Base-by-base conservation (phyloP, 2,329 filamentous ascomycete species). In the Ilyonectria mors-panacis region DNA sequence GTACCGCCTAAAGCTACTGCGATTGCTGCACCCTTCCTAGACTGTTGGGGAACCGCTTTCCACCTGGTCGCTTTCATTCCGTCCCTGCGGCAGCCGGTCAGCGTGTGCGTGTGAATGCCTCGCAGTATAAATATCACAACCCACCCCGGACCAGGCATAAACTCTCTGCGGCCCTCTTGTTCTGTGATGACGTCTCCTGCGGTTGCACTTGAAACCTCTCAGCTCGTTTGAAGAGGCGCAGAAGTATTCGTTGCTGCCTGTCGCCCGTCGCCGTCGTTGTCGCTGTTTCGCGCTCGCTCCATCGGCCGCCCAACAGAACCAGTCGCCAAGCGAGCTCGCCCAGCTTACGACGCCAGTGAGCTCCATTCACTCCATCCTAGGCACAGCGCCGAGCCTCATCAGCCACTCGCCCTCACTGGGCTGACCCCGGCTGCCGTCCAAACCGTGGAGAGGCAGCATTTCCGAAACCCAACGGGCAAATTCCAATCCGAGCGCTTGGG, bases 311-410 rank as follows among this genome's bases (percentile, higher is more conserved):
- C 58, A 66, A 66, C 63, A 61, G 59, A 48, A 58, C 42, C 23
- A 39, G 44, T 35, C 51, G 53, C 55, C 48, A 44, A 55, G 62
- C 63, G 63, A 56, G 53, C 37, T 13, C 30, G 51, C 53, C 63
- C 47, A 57, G 63, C 58, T 66, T 55, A 66, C 63, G 63, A 66
- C 63, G 51, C 58, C 63, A 28, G 45, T n/a, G 37, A 35, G 57
- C 33, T 51, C 45, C 30, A 33, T 60, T 33, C 37, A 33, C 39
- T 53, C 61, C 57, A 39, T 50, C 35, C 21, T 44, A 19, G 44
- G 19, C 58, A n/a, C 57, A 56, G 63, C 44, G 57, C 63, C 63
- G 63, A 66, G 63, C 63, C 63, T 66, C 63, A 66, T 66, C 58
- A 60, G 63, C 58, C 58, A 62, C 63, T 33, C 26, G 60, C 47